Conservation (phyloP, 805 yeast genomes). For the Metahyphopichia silvanorum region DNA sequence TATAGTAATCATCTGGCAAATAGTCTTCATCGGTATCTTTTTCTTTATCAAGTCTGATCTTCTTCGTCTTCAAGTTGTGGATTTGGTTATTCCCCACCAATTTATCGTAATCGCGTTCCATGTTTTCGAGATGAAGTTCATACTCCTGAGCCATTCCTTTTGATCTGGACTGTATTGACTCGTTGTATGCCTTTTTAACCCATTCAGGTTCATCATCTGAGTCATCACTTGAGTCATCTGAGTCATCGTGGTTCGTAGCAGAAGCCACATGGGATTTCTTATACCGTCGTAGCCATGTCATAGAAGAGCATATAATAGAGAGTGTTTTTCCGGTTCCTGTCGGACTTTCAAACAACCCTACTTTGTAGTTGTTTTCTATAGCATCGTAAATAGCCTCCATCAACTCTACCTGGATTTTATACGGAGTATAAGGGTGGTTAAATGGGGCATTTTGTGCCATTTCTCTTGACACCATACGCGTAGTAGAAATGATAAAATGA, state of each 20-base stretch:
- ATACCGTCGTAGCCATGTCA: slow-evolving; percentile 74
- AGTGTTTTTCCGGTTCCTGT: slow-evolving; percentile 95
- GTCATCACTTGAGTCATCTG: slow-evolving; percentile 14
- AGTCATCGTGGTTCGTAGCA: slow-evolving; percentile 3
- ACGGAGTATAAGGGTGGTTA: slow-evolving; percentile 81
- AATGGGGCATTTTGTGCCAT: slow-evolving; percentile 27
- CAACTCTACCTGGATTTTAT: slow-evolving; percentile 69
- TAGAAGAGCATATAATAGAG: slow-evolving; percentile 77
- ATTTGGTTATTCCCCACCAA: slow-evolving; percentile 10
- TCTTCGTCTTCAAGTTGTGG: slow-evolving; percentile 6
- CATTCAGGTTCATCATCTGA: slow-evolving; percentile 67
- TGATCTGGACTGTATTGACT: slow-evolving; percentile 27
- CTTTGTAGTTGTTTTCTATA: slow-evolving; percentile 50
- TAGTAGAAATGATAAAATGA: too few species aligned
- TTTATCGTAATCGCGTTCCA: slow-evolving; percentile 21
- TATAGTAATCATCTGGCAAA: slow-evolving; percentile 34
- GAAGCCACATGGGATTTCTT: slow-evolving; percentile 21
- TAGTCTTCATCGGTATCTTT: slow-evolving; percentile 11
- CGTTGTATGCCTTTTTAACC: slow-evolving; percentile 44
- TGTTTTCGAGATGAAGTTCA: slow-evolving; percentile 37
- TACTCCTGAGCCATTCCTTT: slow-evolving; percentile 29
- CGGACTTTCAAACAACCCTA: slow-evolving; percentile 88
- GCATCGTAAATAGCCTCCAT: slow-evolving; percentile 75
- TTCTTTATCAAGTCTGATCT: slow-evolving; percentile 2
- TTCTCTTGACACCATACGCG: background rate